Evolutionary conservation across 2,329 filamentous ascomycete genomes (phyloP).

Genomic region (Neopestalotiopsis sp.): DNA sequence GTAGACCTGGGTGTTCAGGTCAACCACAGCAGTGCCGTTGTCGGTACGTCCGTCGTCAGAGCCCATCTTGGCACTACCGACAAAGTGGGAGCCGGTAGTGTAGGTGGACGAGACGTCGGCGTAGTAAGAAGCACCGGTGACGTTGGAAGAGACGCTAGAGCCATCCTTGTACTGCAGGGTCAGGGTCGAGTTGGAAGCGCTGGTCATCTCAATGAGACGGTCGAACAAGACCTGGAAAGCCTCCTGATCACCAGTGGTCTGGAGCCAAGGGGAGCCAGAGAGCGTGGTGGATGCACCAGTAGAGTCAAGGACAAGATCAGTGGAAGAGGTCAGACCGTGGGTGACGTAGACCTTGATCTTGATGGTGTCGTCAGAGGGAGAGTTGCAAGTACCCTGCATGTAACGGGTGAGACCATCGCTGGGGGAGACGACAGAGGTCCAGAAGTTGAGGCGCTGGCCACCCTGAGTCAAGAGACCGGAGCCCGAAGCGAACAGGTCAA

Average conservation of each 20-base stretch:
- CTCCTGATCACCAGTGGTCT: constrained; percentile 22
- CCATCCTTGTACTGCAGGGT: constrained; percentile 20
- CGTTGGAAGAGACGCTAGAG: constrained; percentile 15
- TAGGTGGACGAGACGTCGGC: constrained; percentile 21
- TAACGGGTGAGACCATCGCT: constrained; percentile 24
- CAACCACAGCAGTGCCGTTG: constrained; percentile 63
- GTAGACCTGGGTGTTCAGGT: constrained; percentile 67
- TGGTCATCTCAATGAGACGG: constrained; percentile 22
- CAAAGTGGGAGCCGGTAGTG: constrained; percentile 22
- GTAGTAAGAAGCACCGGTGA: constrained; percentile 20
- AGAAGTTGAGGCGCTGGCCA: constrained; percentile 55
- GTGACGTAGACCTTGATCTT: constrained; percentile 25
- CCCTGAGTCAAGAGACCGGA: constrained; percentile 55
- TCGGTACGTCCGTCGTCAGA: constrained; percentile 52
- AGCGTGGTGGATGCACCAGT: constrained; percentile 21
- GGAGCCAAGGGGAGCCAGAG: constrained; percentile 21
- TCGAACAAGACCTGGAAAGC: constrained; percentile 20
- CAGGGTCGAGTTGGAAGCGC: constrained; percentile 19
- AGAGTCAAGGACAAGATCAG: constrained; percentile 21
- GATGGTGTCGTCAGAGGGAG: constrained; percentile 19
- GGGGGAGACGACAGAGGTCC: constrained; percentile 43
- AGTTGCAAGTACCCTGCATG: constrained; percentile 23
- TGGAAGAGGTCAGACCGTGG: constrained; percentile 24
- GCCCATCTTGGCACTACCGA: constrained; percentile 21
- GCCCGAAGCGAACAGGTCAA: constrained; percentile 39